Conservation (phyloP, 345 rosid genomes). For the Eucalyptus lansdowneana region DNA sequence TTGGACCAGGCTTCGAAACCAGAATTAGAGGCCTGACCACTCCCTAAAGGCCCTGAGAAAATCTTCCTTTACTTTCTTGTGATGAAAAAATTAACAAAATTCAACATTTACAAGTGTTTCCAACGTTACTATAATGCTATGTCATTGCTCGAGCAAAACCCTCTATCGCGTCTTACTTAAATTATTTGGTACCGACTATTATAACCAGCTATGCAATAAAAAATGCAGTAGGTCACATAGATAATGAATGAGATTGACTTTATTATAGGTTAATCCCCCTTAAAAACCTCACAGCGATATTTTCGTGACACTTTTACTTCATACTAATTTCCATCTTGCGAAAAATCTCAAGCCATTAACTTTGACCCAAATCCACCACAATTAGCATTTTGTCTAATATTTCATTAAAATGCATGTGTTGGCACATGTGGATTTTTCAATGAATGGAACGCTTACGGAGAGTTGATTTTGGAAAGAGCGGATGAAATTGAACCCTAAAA, state of each 20-base stretch:
- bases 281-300: rapidly evolving
- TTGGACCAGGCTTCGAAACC: not conserved
- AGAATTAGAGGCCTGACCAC: not conserved
- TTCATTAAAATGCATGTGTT: not conserved
- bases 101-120: not conserved
- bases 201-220: not conserved
- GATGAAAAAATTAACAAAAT: not conserved
- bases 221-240: not conserved
- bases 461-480: not conserved
- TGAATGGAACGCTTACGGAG: not conserved
- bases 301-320: not conserved
- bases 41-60: not conserved
- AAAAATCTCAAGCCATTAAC: too few species aligned
- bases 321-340: not conserved
- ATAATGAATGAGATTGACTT: not conserved
- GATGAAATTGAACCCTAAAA: not conserved
- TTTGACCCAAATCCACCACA: not conserved
- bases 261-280: not conserved
- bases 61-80: not conserved
- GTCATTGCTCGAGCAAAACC: not conserved
- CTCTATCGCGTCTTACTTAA: not conserved
- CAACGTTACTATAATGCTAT: not conserved
- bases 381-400: not conserved
- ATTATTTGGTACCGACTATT: not conserved
- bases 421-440: not conserved